phyloP scores from a whole-genome alignment of 306 rosid species.

The Cucurbita argyrosperma region DNA sequence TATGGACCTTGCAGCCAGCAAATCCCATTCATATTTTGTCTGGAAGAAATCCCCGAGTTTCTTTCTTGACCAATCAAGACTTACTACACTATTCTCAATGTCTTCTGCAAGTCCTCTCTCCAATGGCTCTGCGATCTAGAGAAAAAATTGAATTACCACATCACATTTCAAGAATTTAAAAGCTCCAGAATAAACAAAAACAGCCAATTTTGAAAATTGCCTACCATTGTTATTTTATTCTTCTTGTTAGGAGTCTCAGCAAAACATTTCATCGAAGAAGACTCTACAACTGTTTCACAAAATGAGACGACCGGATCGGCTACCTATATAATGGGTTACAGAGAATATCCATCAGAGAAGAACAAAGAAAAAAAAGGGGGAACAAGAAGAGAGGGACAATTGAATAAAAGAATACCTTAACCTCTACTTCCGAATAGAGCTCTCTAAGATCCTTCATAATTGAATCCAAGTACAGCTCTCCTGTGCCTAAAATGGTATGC shows the following conservation, averaged over 20 bases:
- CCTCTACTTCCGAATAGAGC: conserved; percentile 96
- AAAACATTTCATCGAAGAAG: conserved; percentile 99
- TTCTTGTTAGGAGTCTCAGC: conserved; percentile 97
- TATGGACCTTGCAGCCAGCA: conserved; percentile 91
- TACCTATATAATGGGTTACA: conserved; percentile 35
- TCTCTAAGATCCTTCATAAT: conserved; percentile 98
- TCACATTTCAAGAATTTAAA: not conserved
- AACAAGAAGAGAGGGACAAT: not conserved
- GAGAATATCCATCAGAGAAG: conserved; percentile 13
- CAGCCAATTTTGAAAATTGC: not conserved
- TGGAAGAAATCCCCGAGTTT: conserved; percentile 92
- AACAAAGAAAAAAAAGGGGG: conserved; percentile 1
- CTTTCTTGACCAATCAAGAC: conserved; percentile 86
- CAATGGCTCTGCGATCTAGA: conserved; percentile 84
- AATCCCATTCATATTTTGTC: conserved; percentile 91
- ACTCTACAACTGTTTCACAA: conserved; percentile 95
- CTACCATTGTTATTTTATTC: conserved; percentile 97
- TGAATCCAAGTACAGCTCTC: conserved; percentile 97
- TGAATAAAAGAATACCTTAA: conserved; percentile 40
- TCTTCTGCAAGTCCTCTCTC: conserved; percentile 98
- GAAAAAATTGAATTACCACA: not conserved
- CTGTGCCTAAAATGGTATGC: conserved; percentile 89
- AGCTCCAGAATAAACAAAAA: not conserved
- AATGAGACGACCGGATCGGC: conserved; percentile 98
- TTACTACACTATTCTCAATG: conserved; percentile 88